Base-by-base conservation (phyloP, 1,139 yeast genomes). In the Suhomyces yuchorum region DNA sequence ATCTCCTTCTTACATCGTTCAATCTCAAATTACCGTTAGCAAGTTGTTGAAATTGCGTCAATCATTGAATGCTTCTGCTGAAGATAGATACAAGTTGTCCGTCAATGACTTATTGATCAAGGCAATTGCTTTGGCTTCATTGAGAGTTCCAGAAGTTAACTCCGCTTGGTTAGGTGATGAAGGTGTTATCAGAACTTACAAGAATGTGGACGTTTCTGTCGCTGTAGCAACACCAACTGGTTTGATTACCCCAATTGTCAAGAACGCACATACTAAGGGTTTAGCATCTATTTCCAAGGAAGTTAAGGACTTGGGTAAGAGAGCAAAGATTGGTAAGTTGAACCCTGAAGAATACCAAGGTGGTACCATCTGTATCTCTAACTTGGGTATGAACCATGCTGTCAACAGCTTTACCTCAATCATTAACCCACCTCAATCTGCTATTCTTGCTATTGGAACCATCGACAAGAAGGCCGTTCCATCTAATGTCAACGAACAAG, bases 211-310 rank as follows among this genome's bases (percentile, higher is more conserved):
- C 67, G 96, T 93, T 51, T 91, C 98, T 24, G 97, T 93, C 53
- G 99, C 99, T 40, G 99, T 93, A 56, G 96, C 99, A 53, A 93
- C 99, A 18, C 97, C 98, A 68, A 83, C 96, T 49, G 99, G 99
- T 49, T 81, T 93, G 61, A 86, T 95, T 69, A 93, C 99, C 44
- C 99, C 99, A 57, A 93, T 93, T 60, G 90, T 93, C 58, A 85
- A 82, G 71, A 80, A 85, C 63, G 97, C 96, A 43, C 89, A 93
- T 66, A 62, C 85, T 56, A 89, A 87, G 79, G 99, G 99, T 39
- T 81, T 93, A 55, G 81, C 85, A 46, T 63, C 83, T 38, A 93
- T 93, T 65, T 92, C 98, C 40, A 70, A 71, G 56, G 91, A 87
- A 69, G 82, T 90, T 62, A 93, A 93, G 79, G 97, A 87, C 61